Evolutionary conservation across 306 rosid species (phyloP).

Genomic region (Quercus rubra): DNA sequence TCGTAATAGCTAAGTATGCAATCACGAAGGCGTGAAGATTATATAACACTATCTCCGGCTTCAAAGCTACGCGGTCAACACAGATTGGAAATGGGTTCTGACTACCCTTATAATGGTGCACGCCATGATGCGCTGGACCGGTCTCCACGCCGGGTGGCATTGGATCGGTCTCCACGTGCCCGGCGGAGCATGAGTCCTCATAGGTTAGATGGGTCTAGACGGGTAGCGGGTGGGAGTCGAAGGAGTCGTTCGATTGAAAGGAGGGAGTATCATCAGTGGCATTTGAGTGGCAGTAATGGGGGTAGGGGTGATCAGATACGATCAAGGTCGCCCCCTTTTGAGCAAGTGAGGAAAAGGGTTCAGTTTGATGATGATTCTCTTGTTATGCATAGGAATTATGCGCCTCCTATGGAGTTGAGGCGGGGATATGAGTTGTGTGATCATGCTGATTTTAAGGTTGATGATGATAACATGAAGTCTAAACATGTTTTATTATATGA

Average conservation of each 20-base stretch:
- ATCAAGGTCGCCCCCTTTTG: slow-evolving; percentile 56
- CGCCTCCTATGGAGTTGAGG: slow-evolving; percentile 38
- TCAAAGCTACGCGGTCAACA: slow-evolving; percentile 38
- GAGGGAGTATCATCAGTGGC: slow-evolving; percentile 52
- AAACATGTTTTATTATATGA: slow-evolving; percentile 28
- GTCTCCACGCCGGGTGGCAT: slow-evolving; percentile 30
- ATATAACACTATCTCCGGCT: slow-evolving; percentile 28
- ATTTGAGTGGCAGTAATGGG: slow-evolving; percentile 44
- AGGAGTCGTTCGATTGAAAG: slow-evolving; percentile 39
- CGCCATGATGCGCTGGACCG: slow-evolving; percentile 25
- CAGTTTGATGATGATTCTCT: slow-evolving; percentile 42
- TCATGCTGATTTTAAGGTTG: slow-evolving; percentile 30
- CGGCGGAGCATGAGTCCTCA: slow-evolving; percentile 60
- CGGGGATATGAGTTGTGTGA: slow-evolving; percentile 41
- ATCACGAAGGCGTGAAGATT: slow-evolving; percentile 50
- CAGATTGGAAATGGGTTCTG: slow-evolving; percentile 34
- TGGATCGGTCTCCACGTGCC: slow-evolving; percentile 30
- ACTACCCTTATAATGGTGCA: slow-evolving; percentile 16
- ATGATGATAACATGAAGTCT: slow-evolving; percentile 29
- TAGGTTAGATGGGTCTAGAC: slow-evolving; percentile 38
- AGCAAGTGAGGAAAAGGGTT: slow-evolving; percentile 41
- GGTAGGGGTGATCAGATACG: slow-evolving; percentile 34
- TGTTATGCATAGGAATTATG: slow-evolving; percentile 38
- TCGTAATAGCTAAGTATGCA: slow-evolving; percentile 45
- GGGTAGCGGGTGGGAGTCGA: slow-evolving; percentile 37